phyloP scores from a whole-genome alignment of 176 grass and related monocot genomes.

The Echinochloa phyllopogon region DNA sequence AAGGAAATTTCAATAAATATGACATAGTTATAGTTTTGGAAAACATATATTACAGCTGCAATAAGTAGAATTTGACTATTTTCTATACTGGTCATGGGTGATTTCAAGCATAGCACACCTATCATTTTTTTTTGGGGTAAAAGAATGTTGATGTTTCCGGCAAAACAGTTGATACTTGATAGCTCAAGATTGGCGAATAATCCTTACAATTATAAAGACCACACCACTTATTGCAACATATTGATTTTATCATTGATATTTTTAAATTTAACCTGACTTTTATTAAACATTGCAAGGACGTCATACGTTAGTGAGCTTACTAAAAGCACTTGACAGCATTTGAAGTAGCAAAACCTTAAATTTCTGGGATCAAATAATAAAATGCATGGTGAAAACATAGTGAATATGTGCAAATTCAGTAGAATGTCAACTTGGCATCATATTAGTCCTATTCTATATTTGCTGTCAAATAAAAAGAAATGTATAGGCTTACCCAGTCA shows the following conservation, averaged over 20 bases:
- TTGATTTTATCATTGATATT: slow-evolving; percentile 4
- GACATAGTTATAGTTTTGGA: neutral
- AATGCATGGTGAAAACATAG: neutral
- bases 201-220: slow-evolving; percentile 7
- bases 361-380: neutral
- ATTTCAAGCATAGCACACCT: neutral
- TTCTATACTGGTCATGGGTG: neutral
- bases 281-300: slow-evolving; percentile 16
- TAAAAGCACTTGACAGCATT: neutral
- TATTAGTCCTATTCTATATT: neutral
- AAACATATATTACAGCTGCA: neutral
- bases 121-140: slow-evolving; percentile 4
- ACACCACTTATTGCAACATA: neutral
- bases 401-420: slow-evolving; percentile 15
- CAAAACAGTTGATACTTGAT: slow-evolving; percentile 32
- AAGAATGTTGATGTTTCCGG: slow-evolving; percentile 21
- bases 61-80: slow-evolving; percentile 4
- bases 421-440: slow-evolving; percentile 1
- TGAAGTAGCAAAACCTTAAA: neutral
- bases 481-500: slow-evolving; percentile 67
- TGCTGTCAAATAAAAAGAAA: slow-evolving; percentile 21
- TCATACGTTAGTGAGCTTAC: neutral
- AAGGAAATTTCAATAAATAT: slow-evolving; percentile 16
- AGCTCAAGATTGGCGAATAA: slow-evolving; percentile 26
- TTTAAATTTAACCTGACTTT: slow-evolving; percentile 14